Evolutionary conservation across 2,329 filamentous ascomycete genomes (phyloP), one percentile per base, ranked within the genome.

Genomic region (Fusarium sp.): DNA sequence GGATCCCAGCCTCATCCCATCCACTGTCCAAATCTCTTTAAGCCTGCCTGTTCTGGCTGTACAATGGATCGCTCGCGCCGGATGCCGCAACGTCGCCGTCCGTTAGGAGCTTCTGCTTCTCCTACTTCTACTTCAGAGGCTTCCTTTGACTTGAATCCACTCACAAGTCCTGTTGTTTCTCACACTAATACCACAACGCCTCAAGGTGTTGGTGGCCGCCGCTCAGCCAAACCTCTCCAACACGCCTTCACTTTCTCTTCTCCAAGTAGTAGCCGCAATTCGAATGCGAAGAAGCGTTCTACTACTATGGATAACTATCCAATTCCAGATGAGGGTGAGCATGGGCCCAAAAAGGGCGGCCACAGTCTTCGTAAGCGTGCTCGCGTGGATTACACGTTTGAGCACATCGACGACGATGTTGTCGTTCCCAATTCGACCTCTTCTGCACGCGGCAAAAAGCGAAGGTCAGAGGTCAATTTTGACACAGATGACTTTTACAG

Each of bases 361-460:
- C 88, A 89, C 79, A 88, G 87, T 38, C 83, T 90, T 35, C 84
- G 88, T 71, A 88, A 87, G 78, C 84, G 88, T 58, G 82, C 86
- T 56, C 86, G 87, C 65, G 83, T 90, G 70, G 87, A 90, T 79
- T 90, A 90, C 81, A 87, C 86, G 38, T 82, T 85, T 75, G 84
- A 86, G 74, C 86, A 88, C 71, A 83, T 86, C 68, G 84, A 85
- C 60, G 86, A 88, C 66, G 86, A 89, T 46, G 78, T 79, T 45
- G 60, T 78, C 50, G 79, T 80, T 42, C 80, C 79, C 72, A 80
- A 76, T 78, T 80, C 79, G 13, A 78, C 80, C 22, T 77, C 79
- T 22, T 78, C 80, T 9, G 61, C 78, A 55, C 81, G 81, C 61
- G 75, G 73, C 63, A 80, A 79, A 65, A 82, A 83, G 77, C 79